Base-by-base conservation (phyloP, 306 rosid genomes). In the Trifolium subterraneum region DNA sequence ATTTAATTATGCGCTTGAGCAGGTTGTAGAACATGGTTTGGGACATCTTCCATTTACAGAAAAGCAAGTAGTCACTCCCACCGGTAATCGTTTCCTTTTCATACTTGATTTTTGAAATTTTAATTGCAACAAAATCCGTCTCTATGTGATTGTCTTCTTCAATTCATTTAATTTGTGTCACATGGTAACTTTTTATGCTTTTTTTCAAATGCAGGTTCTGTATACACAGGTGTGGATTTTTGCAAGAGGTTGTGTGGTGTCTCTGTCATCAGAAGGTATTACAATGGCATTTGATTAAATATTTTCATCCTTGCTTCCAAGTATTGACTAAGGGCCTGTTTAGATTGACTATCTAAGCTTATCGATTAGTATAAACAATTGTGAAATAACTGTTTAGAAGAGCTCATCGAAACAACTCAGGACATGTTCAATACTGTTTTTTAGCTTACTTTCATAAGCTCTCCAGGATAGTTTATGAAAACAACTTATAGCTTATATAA, bases 11-110 rank as follows among this genome's bases (percentile, higher is more conserved):
- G 44, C 59, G 67, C 66, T 79, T 86, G 79, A 77, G 77, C 74
- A 95, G 99, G 99, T 95, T 72, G 99, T 95, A 62, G 99, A 95
- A 58, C 99, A 95, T 86, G 99, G 99, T 68, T 78, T 92, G 86
- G 99, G 99, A 72, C 99, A 95, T 83, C 87, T 95, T 42, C 99
- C 99, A 61, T 95, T 95, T 80, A 95, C 96, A 0, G 99, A 95
- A 84, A 95, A 92, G 79, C 99, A 92, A 87, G 92, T 95, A 76
- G 64, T 87, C 81, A 90, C 97, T 70, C 99, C 99, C 66, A 95
- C 99, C 33, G 98, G 99, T 95, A 89, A 84, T 87, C 55, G 63
- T 45, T 78, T 71, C 76, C 42, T 65, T 78, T 75, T 19, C 22
- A 20, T 22, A 39, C 68, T 72, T 72, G 23, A 18, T 39, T 72